Percentiles rank a stretch among this genome's conserved stretches.
These are phyloP conservation scores for Guadua angustifolia DNA, from an alignment of 176 grass and related monocot species.

Conservation along the genomic window DNA sequence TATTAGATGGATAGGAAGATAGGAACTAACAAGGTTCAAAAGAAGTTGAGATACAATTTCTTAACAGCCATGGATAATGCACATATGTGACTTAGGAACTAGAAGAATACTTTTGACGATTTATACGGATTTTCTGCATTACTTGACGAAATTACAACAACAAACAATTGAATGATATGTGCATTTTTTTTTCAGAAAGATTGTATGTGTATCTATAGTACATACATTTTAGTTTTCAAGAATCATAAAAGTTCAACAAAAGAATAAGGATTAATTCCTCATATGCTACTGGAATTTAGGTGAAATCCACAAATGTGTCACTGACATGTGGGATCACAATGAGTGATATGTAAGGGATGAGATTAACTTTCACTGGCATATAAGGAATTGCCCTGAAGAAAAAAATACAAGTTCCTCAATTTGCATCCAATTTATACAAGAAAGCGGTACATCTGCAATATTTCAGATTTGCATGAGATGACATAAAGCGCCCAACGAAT, in stretches of 20 bases:
- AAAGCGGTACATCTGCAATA: neutral
- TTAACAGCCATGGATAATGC: neutral
- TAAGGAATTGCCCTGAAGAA: neutral
- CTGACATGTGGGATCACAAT: too few relatives aligned
- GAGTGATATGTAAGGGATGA: too few relatives aligned
- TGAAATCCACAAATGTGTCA: too few relatives aligned
- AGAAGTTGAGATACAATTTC: neutral
- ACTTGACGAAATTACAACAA: neutral
- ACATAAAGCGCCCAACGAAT: neutral
- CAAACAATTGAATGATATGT: neutral
- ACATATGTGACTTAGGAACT: neutral
- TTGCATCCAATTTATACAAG: neutral
- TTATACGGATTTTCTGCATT: neutral
- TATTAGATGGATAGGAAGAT: neutral
- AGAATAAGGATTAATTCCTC: neutral
- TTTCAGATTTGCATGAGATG: neutral
- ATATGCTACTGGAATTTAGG: too few relatives aligned
- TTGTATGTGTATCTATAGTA: neutral
- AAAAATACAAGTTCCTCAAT: neutral
- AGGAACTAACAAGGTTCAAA: neutral
- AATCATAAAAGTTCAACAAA: neutral
- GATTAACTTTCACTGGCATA: too few relatives aligned
- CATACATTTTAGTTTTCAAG: neutral
- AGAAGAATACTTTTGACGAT: neutral
- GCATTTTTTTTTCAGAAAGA: neutral